Evolutionary conservation across 768 basidiomycete species (phyloP).

Genomic region (Boletellus emodensis): DNA sequence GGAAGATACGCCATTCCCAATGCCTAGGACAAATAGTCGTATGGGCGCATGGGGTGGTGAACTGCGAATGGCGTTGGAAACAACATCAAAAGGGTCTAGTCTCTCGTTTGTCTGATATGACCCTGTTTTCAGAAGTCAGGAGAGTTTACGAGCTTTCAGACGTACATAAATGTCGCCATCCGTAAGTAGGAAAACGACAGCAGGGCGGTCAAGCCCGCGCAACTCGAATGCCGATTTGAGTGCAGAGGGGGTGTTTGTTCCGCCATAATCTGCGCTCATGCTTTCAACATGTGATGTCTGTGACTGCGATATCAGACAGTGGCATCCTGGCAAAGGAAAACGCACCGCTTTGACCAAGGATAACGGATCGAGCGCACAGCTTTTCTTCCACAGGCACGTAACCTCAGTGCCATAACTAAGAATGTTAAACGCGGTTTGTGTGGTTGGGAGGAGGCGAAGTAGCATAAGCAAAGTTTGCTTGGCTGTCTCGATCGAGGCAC

Average conservation of each 20-base stretch:
- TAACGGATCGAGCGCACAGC: constrained; percentile 29
- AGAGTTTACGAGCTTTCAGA: neutral
- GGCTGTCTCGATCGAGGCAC: constrained; percentile 41
- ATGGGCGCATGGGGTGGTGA: constrained; percentile 32
- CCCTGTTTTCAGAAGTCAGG: neutral
- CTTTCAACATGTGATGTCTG: constrained; percentile 38
- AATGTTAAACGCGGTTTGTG: constrained; percentile 51
- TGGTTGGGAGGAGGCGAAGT: constrained; percentile 44
- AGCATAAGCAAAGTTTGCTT: constrained; percentile 45
- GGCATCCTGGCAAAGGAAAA: neutral
- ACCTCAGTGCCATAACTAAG: constrained; percentile 44
- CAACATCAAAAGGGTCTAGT: constrained; percentile 15
- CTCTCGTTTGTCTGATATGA: constrained; percentile 9
- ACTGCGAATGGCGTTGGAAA: constrained; percentile 31
- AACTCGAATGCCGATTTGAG: constrained; percentile 36
- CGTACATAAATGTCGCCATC: constrained; percentile 45
- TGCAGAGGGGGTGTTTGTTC: constrained; percentile 48
- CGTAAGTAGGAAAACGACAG: constrained; percentile 54
- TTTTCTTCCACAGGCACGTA: constrained; percentile 34
- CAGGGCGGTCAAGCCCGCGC: constrained; percentile 36
- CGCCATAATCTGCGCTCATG: constrained; percentile 45
- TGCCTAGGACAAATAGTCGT: constrained; percentile 57
- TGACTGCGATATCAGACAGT: constrained; percentile 6
- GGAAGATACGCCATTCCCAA: constrained; percentile 48
- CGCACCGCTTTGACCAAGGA: constrained; percentile 37